Evolutionary conservation across 176 grass and related monocot species (phyloP).

Genomic region (Zoysia japonica): DNA sequence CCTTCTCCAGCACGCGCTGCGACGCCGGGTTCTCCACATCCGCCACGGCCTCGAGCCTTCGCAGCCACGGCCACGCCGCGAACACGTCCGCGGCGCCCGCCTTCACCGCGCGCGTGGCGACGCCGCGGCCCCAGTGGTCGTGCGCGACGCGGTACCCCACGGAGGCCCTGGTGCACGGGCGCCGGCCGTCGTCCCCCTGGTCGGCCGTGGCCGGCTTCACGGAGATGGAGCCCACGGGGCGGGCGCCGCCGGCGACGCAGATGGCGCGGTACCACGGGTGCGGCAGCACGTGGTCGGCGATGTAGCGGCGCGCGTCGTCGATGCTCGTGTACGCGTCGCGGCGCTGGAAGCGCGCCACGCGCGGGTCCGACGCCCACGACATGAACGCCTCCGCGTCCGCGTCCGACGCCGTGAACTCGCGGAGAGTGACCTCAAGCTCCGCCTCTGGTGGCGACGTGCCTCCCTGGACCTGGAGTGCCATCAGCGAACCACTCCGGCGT

Average conservation of each 20-base stretch:
- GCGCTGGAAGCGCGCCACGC: slow-evolving; percentile 66
- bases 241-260: slow-evolving; percentile 27
- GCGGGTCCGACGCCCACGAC: slow-evolving; percentile 67
- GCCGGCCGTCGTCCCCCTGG: slow-evolving; percentile 9
- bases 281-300: slow-evolving; percentile 57
- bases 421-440: slow-evolving; percentile 46
- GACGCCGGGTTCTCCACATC: slow-evolving; percentile 74
- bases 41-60: slow-evolving; percentile 65
- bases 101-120: slow-evolving; percentile 47
- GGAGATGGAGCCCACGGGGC: slow-evolving; percentile 60
- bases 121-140: slow-evolving; percentile 62
- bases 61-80: slow-evolving; percentile 47
- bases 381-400: slow-evolving; percentile 64
- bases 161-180: slow-evolving; percentile 47
- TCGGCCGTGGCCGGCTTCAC: slow-evolving; percentile 35
- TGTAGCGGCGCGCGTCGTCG: slow-evolving; percentile 61
- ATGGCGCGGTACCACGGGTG: slow-evolving; percentile 84
- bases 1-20: slow-evolving; percentile 88
- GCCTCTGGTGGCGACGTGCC: neutral
- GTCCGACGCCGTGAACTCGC: slow-evolving; percentile 48
- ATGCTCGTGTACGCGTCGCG: slow-evolving; percentile 45
- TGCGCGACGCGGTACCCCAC: slow-evolving; percentile 69
- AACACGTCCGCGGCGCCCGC: slow-evolving; percentile 35
- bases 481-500: neutral
- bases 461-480: neutral